Percentiles rank a stretch among this genome's conserved stretches.
phyloP scores from a whole-genome alignment of 305 asterid genomes.

The Fraxinus albicans region DNA sequence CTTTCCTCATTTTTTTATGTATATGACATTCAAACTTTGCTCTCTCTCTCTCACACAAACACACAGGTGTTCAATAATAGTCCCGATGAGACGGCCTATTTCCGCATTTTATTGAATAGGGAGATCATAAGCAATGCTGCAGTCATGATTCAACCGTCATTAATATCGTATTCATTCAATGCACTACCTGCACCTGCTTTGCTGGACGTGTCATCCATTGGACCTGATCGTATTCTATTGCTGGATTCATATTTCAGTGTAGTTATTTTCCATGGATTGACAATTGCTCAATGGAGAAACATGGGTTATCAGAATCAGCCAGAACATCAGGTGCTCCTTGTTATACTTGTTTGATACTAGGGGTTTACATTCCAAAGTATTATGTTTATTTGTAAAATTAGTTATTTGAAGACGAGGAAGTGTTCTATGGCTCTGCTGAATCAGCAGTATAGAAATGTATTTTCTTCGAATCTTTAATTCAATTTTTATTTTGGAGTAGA shows the following conservation, averaged over 20 bases:
- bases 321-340: conserved; percentile 63
- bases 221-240: conserved; percentile 89
- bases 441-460: background rate
- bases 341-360: background rate
- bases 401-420: conserved; percentile 1
- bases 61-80: conserved; percentile 89
- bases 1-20: conserved; percentile 6
- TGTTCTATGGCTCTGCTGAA: background rate
- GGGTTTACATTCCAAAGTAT: background rate
- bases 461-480: background rate
- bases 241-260: conserved; percentile 92
- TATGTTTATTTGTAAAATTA: background rate
- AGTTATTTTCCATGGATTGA: conserved; percentile 95
- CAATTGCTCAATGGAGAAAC: conserved; percentile 98
- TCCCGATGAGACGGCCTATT: conserved; percentile 98
- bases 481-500: background rate
- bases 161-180: conserved; percentile 79
- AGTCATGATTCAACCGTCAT: conserved; percentile 96
- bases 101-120: conserved; percentile 90
- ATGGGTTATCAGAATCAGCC: conserved; percentile 93
- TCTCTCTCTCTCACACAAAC: background rate
- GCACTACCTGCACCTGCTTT: conserved; percentile 89
- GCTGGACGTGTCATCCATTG: conserved; percentile 86
- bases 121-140: conserved; percentile 90
- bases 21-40: background rate